Evolutionary conservation across 345 rosid species (phyloP), one percentile per base, ranked within the genome.

Genomic region (Heritiera littoralis): DNA sequence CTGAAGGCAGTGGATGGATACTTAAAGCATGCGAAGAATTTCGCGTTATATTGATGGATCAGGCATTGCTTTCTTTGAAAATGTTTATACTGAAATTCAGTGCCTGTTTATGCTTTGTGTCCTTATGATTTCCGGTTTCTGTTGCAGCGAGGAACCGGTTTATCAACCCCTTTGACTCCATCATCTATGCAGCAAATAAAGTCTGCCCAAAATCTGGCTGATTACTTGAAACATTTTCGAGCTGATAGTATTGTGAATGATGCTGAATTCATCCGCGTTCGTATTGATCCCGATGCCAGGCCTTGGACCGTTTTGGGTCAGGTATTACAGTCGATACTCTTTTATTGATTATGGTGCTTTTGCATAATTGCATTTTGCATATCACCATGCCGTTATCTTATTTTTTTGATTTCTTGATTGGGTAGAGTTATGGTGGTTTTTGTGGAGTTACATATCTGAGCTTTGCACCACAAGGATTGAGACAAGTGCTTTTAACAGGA

Each of bases 141-240:
- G 70, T 43, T 89, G 86, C 94, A 96, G 99, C 86, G 97, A 85
- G 99, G 99, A 88, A 96, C 99, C 61, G 99, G 99, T 52, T 86
- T 89, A 45, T 96, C 99, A 56, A 90, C 95, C 76, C 88, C 97
- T 79, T 86, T 91, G 86, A 89, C 97, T 14, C 77, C 88, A 72
- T 96, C 98, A 69, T 92, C 99, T 5, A 91, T 96, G 97, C 86
- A 77, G 79, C 98, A 96, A 82, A 55, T 93, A 35, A 89, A 85
- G 75, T 89, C 97, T 86, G 87, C 94, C 14, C 75, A 82, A 77
- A 83, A 84, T 7, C 79, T 91, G 81, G 92, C 89, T 79, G 92
- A 89, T 61, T 91, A 91, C 79, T 86, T 96, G 83, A 89, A 81
- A 77, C 85, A 88, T 77, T 96, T 93, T 72, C 84, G 98, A 46